Evolutionary conservation across 1,139 yeast genomes (phyloP), one percentile per base, ranked within the genome.

Genomic region (Blastobotrys ciferrii): DNA sequence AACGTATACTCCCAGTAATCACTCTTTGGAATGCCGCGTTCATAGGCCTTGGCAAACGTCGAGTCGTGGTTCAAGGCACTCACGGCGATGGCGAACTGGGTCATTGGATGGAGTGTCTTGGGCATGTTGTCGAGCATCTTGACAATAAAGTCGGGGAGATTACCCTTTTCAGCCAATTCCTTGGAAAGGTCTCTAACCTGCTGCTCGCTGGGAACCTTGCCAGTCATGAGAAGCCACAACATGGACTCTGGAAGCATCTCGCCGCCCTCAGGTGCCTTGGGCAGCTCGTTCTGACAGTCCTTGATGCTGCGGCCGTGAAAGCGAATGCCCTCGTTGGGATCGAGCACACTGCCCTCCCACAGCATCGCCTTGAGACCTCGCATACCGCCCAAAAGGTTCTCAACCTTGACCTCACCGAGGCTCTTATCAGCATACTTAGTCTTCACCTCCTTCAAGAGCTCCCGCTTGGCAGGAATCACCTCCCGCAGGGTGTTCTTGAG

Each of bases 1-100:
- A 81, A 89, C 48, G 91, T 84, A 76, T 85, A 82, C 71, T 84
- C 83, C 97, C 97, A 89, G 81, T 87, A 88, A 65, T 86, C 88
- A 60, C 79, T 72, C 78, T 89, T 87, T 74, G 82, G 79, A 61
- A 84, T 89, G 69, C 97, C 97, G 56, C 79, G 71, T 64, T 92
- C 95, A 70, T 89, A 89, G 56, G 95, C 94, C 74, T 83, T 81
- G 58, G 96, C 95, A 71, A 89, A 89, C 67, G 79, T 82, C 47
- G 96, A 87, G 72, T 86, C 94, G 57, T 88, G 81, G 77, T 88
- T 95, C 70, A 89, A 80, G 54, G 96, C 94, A 53, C 92, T 85
- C 48, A 89, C 84, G 48, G 96, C 96, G 70, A 89, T 87, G 58
- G 95, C 84, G 71, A 89, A 84, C 73, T 89, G 97, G 50, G 97